Evolutionary conservation across 139 green algal species (phyloP), one percentile per base, ranked within the genome.

Genomic region (Deuterostichococcus epilithicus): DNA sequence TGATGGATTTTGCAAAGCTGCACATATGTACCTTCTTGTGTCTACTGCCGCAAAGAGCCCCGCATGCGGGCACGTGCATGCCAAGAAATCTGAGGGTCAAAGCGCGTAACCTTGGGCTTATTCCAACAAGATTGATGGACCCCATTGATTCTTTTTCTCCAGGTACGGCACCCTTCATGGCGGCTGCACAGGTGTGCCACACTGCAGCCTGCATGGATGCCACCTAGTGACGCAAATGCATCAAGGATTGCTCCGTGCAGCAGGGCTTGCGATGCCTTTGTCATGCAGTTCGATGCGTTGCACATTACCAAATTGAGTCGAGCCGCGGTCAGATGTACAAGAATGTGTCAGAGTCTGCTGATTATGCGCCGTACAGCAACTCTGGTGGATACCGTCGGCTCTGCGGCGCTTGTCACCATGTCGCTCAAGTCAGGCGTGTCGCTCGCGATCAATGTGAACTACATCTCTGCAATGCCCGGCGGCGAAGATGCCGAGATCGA

Each of bases 391-490:
- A 82, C 80, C 4, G 70, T 88, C 26, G 79, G 78, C 13, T 81
- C 81, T 18, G 84, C 84, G 25, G 84, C 84, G 15, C 52, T 88
- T n/a, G n/a, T 82, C n/a, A 86, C 82, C 39, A 35, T 73, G 26
- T 33, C 23, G 20, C 28, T n/a, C 26, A 35, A 70, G 22, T 58
- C 35, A 35, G 77, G 72, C 34, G 83, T 80, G 1, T 74, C 60
- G 68, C 44, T 85, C 8, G 34, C 52, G 45, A 85, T 85, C 2
- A 70, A 59, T 76, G 65, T 71, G 8, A 70, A 75, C 58, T 85
- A 85, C 60, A 71, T 85, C 23, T 26, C 10, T 26, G 35, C 38
- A 28, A 77, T 76, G 66, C 72, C 75, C 25, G 73, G 38, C 6
- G 73, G 73, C 37, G 35, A 37, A 25, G 37, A 76, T n/a, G 60